phyloP scores from a whole-genome alignment of 768 basidiomycete species.

The Clitopilus passeckerianus region DNA sequence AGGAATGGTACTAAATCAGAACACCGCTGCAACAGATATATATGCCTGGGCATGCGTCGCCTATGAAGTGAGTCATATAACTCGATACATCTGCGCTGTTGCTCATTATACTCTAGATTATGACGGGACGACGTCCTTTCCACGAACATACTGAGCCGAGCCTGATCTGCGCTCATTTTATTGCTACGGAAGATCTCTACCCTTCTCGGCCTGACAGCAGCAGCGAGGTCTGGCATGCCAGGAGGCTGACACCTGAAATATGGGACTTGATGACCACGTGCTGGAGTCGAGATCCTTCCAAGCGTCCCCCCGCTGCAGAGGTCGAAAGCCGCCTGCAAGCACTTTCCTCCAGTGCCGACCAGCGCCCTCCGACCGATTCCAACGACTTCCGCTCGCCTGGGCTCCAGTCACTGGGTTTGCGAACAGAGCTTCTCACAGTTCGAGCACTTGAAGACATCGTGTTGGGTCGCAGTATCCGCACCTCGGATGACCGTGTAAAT shows the following conservation, averaged over 20 bases:
- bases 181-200: slow-evolving; percentile 4
- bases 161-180: slow-evolving; percentile 12
- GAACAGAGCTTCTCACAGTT: too few relatives aligned
- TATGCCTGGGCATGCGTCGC: slow-evolving; percentile 9
- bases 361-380: too few relatives aligned
- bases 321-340: too few relatives aligned
- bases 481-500: too few relatives aligned
- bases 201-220: slow-evolving; percentile 12
- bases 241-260: slow-evolving; percentile 12
- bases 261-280: slow-evolving; percentile 20
- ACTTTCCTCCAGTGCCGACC: too few relatives aligned
- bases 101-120: background rate
- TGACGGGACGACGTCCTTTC: slow-evolving; percentile 6
- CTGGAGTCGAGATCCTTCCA: slow-evolving; percentile 14
- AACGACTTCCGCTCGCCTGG: too few relatives aligned
- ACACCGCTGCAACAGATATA: too few relatives aligned
- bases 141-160: slow-evolving; percentile 4
- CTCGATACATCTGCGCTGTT: background rate
- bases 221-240: slow-evolving; percentile 3
- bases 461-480: too few relatives aligned
- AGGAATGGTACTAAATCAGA: too few relatives aligned
- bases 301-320: slow-evolving; percentile 8
- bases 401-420: too few relatives aligned
- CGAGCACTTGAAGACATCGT: too few relatives aligned
- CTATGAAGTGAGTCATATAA: slow-evolving; percentile 10